phyloP scores from a whole-genome alignment of 2,329 filamentous ascomycete genomes.

The Seiridium unicorne region DNA sequence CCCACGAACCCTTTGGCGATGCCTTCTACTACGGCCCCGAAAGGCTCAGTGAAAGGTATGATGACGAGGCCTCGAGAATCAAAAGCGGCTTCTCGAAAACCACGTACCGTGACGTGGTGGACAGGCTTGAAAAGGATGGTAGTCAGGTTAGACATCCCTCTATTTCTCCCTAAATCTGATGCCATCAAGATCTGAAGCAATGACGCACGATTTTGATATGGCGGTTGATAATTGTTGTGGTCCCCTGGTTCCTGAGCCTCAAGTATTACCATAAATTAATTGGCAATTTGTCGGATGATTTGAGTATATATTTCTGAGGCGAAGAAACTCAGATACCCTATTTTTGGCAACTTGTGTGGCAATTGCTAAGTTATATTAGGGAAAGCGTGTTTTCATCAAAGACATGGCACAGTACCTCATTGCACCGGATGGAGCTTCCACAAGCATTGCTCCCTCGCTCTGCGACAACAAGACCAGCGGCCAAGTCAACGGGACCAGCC shows the following conservation, averaged over 20 bases:
- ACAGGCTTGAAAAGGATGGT: slow-evolving; percentile 69
- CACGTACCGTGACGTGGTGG: slow-evolving; percentile 76
- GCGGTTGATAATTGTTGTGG: too few species aligned
- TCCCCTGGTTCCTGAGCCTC: too few species aligned
- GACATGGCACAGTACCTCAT: slow-evolving; percentile 94
- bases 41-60: slow-evolving; percentile 74
- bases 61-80: slow-evolving; percentile 56
- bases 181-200: too few species aligned
- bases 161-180: neutral
- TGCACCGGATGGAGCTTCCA: slow-evolving; percentile 66
- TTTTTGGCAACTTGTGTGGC: slow-evolving; percentile 29
- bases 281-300: too few species aligned
- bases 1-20: slow-evolving; percentile 96
- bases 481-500: slow-evolving; percentile 12
- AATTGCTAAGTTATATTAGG: slow-evolving; percentile 49
- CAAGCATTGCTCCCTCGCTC: slow-evolving; percentile 78
- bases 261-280: neutral
- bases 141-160: slow-evolving; percentile 61
- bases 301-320: too few species aligned
- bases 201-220: too few species aligned
- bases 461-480: slow-evolving; percentile 47
- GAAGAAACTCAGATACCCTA: neutral
- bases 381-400: slow-evolving; percentile 95
- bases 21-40: slow-evolving; percentile 96
- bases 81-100: slow-evolving; percentile 66